These are phyloP conservation scores for Ustilago esculenta DNA, from an alignment of 1,284 basidiomycete genomes.

Conservation along the genomic window DNA sequence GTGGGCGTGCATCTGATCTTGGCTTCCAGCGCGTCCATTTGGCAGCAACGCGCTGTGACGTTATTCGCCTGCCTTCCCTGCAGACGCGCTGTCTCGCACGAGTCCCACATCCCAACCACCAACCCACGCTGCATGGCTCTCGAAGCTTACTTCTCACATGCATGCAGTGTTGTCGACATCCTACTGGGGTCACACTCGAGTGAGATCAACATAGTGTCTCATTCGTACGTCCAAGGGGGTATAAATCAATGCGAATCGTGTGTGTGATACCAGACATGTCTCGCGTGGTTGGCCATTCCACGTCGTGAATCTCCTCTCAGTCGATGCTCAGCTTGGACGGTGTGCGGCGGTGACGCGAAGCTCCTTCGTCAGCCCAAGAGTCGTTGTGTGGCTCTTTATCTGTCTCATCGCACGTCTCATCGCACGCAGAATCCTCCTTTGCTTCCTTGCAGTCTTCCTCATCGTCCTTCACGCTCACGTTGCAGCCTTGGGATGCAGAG, in stretches of 20 bases:
- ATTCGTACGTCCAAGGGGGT: no score
- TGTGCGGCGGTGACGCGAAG: slow-evolving; percentile 19
- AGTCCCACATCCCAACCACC: background rate
- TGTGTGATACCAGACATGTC: no score
- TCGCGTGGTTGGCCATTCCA: background rate
- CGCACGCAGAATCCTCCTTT: background rate
- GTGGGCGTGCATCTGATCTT: background rate
- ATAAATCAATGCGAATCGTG: no score
- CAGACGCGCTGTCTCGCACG: background rate
- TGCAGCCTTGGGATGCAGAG: background rate
- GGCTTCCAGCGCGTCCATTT: background rate
- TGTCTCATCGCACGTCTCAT: background rate
- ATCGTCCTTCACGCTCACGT: background rate
- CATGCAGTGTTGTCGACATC: no score
- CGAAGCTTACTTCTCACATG: no score
- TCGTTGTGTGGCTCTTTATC: background rate
- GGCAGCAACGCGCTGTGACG: slow-evolving; percentile 3
- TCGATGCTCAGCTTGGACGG: slow-evolving; percentile 31
- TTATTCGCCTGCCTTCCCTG: background rate
- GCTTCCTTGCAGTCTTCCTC: background rate
- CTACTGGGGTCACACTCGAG: no score
- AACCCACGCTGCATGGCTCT: no score
- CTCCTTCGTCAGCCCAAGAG: background rate
- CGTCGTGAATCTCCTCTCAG: background rate
- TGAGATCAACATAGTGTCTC: no score